Conservation (phyloP, 2,329 filamentous ascomycete genomes). For the Davidsoniella virescens region DNA sequence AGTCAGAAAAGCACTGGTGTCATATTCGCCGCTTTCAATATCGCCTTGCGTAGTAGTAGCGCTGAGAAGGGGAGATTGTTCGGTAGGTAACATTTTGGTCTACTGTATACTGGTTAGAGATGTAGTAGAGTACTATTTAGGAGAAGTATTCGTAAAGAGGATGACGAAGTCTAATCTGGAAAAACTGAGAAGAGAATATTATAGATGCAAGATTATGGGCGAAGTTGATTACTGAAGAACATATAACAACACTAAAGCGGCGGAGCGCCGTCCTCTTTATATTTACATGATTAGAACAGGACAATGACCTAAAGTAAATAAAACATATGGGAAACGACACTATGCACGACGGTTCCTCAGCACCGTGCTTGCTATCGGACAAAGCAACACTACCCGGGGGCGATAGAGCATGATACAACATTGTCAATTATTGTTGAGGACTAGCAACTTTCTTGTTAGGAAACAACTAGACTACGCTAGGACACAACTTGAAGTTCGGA, state of each 20-base stretch:
- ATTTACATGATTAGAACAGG: not conserved
- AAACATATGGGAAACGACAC: not conserved
- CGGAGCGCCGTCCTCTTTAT: not conserved
- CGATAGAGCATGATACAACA: not conserved
- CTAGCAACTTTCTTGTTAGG: too few relatives aligned
- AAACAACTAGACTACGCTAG: not conserved
- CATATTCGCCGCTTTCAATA: slow-evolving; percentile 3
- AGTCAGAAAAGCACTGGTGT: not conserved
- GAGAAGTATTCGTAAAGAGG: not conserved
- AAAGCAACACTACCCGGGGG: not conserved
- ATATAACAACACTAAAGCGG: not conserved
- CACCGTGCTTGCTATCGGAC: not conserved
- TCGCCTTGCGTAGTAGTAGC: not conserved
- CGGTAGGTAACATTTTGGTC: not conserved
- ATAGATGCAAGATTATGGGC: not conserved
- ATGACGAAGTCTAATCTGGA: not conserved
- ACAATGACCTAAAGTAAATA: not conserved
- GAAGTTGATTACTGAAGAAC: not conserved
- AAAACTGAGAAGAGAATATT: not conserved
- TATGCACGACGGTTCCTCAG: not conserved
- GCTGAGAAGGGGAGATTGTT: slow-evolving; percentile 6
- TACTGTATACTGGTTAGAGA: not conserved
- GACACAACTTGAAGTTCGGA: not conserved
- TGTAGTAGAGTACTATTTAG: not conserved
- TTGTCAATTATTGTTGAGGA: not conserved